phyloP scores from a whole-genome alignment of 2,329 filamentous ascomycete species.

The Cercospora berteroae region DNA sequence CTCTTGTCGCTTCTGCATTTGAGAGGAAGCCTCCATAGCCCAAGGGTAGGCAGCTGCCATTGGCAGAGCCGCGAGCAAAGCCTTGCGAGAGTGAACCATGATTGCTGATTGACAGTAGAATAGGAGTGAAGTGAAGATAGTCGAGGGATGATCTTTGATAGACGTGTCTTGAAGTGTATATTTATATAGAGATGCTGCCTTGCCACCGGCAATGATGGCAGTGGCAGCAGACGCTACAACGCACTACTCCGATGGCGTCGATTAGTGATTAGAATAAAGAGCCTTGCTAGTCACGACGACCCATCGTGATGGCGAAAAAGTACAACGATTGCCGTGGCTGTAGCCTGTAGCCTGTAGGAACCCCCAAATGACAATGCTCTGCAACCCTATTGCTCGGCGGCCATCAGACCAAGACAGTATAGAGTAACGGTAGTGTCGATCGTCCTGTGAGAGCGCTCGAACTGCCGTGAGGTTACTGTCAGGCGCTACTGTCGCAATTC shows the following conservation, averaged over 20 bases:
- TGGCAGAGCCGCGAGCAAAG: conserved; percentile 15
- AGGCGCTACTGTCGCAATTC: neutral
- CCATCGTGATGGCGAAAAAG: neutral
- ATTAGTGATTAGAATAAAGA: neutral
- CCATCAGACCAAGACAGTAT: neutral
- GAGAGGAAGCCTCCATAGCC: conserved; percentile 10
- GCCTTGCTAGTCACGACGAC: neutral
- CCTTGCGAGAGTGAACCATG: conserved; percentile 11
- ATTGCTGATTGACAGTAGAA: neutral
- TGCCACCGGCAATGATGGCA: neutral
- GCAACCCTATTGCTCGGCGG: neutral
- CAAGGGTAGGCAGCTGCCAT: conserved; percentile 13
- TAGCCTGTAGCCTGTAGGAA: neutral
- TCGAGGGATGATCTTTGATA: neutral
- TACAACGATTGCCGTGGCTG: neutral
- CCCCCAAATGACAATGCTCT: neutral
- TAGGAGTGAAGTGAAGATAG: neutral
- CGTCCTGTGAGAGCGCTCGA: neutral
- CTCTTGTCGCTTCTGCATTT: conserved; percentile 2
- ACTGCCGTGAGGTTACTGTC: neutral
- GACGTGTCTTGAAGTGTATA: neutral
- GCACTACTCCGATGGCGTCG: neutral
- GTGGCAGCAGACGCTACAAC: neutral
- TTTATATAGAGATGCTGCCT: neutral
- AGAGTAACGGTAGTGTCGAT: neutral